Evolutionary conservation across 2,329 filamentous ascomycete genomes (phyloP).

Genomic region (Xylariomycetidae sp.): DNA sequence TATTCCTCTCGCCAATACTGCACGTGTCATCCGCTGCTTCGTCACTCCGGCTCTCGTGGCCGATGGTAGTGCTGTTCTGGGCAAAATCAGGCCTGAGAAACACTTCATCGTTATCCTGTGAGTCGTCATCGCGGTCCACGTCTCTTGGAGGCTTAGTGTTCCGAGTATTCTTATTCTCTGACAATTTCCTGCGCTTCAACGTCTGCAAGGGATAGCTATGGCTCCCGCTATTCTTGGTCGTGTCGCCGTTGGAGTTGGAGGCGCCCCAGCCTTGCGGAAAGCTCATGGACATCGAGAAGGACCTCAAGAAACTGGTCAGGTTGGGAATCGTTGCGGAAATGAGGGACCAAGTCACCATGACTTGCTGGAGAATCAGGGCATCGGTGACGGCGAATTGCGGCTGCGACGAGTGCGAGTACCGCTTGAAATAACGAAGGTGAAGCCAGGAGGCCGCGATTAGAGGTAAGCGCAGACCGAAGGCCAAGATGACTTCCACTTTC

Average conservation of each 20-base stretch:
- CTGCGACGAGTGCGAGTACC: conserved; percentile 6
- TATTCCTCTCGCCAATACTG: no score
- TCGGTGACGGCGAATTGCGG: conserved; percentile 11
- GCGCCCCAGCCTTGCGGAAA: conserved; percentile 9
- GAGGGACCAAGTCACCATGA: conserved; percentile 14
- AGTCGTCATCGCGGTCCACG: no score
- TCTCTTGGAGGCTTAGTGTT: no score
- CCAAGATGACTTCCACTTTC: conserved; percentile 13
- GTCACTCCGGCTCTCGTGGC: no score
- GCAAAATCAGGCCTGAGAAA: no score
- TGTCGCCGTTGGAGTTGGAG: conserved; percentile 16
- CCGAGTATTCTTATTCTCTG: no score
- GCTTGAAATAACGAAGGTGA: conserved; percentile 1
- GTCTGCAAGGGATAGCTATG: no score
- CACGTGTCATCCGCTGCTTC: no score
- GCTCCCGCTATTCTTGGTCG: no score
- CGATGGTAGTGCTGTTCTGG: no score
- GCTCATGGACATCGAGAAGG: conserved; percentile 11
- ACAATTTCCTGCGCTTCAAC: no score
- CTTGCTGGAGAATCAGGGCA: conserved; percentile 13
- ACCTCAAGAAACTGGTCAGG: conserved; percentile 16
- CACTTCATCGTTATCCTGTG: no score
- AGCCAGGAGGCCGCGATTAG: conserved; percentile 10
- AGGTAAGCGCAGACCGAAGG: conserved; percentile 16
- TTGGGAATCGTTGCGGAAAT: conserved; percentile 18